Base-by-base conservation (phyloP, 257 asterid species). In the Cruciata laevipes region DNA sequence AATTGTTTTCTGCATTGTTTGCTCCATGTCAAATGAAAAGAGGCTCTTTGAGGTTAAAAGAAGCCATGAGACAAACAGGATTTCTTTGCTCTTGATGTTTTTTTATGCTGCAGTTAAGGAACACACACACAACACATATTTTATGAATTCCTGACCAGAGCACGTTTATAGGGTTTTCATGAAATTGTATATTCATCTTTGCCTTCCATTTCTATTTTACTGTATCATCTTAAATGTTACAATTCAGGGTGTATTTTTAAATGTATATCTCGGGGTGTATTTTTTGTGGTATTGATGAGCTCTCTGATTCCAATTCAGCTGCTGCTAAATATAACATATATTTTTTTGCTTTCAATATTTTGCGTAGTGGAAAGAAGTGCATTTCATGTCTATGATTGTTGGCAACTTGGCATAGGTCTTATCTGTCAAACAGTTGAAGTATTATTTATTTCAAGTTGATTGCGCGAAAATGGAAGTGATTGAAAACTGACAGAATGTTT, bases 401-500 rank as follows among this genome's bases (percentile, higher is more conserved):
- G 60, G 30, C 24, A n/a, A n/a, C n/a, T n/a, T n/a, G n/a, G n/a
- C 33, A 6, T 17, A 49, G 44, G 31, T 51, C 20, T 49, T 30
- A 32, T 51, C 53, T 66, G 61, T 18, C 8, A 10, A 35, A n/a
- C 11, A 13, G 35, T 14, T 21, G 30, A 38, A 25, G 53, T 47
- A 42, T 38, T 16, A 8, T 71, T 71, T 25, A 23, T n/a, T 1
- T 70, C 5, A 9, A 1, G 21, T 60, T 49, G 49, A 17, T 49
- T 71, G 38, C 70, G 38, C 16, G 18, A 63, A 47, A 38, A 56
- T 30, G 42, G 55, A 42, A 14, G 25, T 4, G 21, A 72, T 23
- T 61, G 7, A 53, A 2, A 52, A 31, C 73, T 79, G 66, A 73
- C 70, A 53, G 17, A 21, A 27, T 10, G 17, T 25, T 65, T 47